Percentiles rank a stretch among this genome's conserved stretches.
phyloP scores from a whole-genome alignment of 202 grass and related monocot species.

The Digitaria exilis region DNA sequence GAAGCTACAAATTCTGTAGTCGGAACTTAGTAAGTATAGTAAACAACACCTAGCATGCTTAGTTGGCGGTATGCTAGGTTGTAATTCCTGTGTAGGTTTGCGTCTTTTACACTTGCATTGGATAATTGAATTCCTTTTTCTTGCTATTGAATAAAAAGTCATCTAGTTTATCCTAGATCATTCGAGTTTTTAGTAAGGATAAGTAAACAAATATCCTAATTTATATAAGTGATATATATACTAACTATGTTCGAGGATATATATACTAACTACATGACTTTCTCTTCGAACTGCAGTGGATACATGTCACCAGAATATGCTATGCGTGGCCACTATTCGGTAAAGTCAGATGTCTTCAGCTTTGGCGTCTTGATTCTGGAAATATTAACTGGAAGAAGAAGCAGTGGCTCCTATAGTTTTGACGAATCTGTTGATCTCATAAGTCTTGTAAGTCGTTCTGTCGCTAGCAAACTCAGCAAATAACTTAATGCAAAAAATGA shows the following conservation, averaged over 20 bases:
- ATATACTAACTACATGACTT: not conserved
- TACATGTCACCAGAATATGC: slow-evolving; percentile 75
- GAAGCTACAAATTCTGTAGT: slow-evolving; percentile 48
- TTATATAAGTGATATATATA: not conserved
- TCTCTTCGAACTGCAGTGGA: slow-evolving; percentile 44
- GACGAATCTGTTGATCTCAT: slow-evolving; percentile 56
- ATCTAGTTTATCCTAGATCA: not conserved
- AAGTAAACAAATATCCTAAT: not conserved
- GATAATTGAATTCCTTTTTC: not conserved
- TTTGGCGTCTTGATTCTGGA: slow-evolving; percentile 71
- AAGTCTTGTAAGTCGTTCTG: slow-evolving; percentile 44
- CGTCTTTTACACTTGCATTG: not conserved
- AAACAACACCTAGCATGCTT: not conserved
- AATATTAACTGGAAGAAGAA: slow-evolving; percentile 62
- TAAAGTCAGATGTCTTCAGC: slow-evolving; percentile 63
- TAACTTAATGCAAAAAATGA: not conserved
- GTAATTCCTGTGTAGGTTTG: not conserved
- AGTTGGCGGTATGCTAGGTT: not conserved
- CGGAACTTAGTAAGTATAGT: slow-evolving; percentile 62
- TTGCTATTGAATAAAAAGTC: not conserved
- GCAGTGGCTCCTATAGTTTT: slow-evolving; percentile 38
- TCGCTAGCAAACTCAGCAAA: not conserved
- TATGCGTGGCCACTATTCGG: slow-evolving; percentile 61
- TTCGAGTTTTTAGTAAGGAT: not conserved
- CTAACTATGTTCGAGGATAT: too few relatives aligned